Percentiles rank a stretch among this genome's conserved stretches.
These are phyloP conservation scores for Colletotrichum sp. DNA, from an alignment of 2,329 filamentous ascomycete species.

Conservation along the genomic window DNA sequence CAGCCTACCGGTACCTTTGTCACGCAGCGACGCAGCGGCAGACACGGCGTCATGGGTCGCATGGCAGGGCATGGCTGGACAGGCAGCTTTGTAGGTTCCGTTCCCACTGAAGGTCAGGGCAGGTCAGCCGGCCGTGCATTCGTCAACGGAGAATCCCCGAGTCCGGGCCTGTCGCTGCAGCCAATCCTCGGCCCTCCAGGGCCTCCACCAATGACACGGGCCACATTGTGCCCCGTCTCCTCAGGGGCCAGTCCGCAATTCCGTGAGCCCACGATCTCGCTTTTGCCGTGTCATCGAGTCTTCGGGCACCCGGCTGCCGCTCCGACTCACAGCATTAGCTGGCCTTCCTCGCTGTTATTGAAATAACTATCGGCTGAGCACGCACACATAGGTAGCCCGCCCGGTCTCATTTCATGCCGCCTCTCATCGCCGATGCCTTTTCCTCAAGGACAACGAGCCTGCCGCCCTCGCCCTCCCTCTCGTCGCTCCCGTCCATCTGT, in stretches of 20 bases:
- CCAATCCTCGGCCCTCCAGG: neutral
- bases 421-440: constrained; percentile 11
- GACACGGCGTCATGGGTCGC: no score
- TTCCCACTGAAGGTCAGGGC: no score
- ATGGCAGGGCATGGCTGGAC: neutral
- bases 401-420: neutral
- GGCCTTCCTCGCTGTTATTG: neutral
- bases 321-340: neutral
- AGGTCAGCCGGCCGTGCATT: neutral
- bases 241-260: neutral
- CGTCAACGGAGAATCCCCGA: neutral
- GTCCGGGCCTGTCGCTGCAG: neutral
- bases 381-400: neutral
- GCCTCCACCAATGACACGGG: neutral
- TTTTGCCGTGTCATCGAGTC: constrained; percentile 38
- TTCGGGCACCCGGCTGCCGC: neutral
- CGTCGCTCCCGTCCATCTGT: neutral
- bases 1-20: no score
- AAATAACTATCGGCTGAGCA: neutral
- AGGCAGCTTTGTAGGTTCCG: no score
- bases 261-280: constrained; percentile 34
- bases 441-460: neutral
- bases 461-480: neutral
- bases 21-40: no score
- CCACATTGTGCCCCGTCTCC: neutral